phyloP scores from a whole-genome alignment of 2,329 filamentous ascomycete species.

The Paracoccidioides brasiliensis region DNA sequence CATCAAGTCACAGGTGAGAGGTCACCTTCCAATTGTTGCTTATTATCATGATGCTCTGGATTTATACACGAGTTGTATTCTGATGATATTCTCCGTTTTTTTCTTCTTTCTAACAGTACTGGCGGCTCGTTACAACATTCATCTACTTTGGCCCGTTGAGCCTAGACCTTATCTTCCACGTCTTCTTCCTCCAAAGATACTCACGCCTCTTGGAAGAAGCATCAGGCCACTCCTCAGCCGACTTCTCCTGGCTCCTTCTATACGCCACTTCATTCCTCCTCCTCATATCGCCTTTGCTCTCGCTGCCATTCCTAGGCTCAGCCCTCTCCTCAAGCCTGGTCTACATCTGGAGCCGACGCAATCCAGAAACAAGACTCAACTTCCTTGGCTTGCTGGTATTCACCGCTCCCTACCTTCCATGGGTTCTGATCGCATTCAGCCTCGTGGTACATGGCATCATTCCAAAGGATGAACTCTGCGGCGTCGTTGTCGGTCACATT shows the following conservation, averaged over 20 bases:
- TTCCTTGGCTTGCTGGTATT: constrained; percentile 84
- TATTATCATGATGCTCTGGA: background rate
- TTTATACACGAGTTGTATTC: background rate
- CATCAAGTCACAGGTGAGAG: constrained; percentile 69
- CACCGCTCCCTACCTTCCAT: constrained; percentile 85
- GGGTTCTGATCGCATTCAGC: constrained; percentile 89
- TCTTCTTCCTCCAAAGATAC: constrained; percentile 97
- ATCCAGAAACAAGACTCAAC: constrained; percentile 80
- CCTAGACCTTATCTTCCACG: constrained; percentile 88
- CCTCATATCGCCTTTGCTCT: constrained; percentile 69
- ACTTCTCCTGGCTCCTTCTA: constrained; percentile 87
- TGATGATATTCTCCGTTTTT: background rate
- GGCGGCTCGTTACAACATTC: constrained; percentile 91
- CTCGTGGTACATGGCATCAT: constrained; percentile 79
- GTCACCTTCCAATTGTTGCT: background rate
- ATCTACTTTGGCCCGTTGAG: constrained; percentile 93
- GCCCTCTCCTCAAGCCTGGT: constrained; percentile 85
- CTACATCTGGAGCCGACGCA: constrained; percentile 94
- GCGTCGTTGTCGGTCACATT: constrained; percentile 84
- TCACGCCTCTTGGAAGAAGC: constrained; percentile 90
- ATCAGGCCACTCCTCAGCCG: constrained; percentile 77
- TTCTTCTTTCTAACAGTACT: constrained; percentile 47
- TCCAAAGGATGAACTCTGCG: constrained; percentile 92
- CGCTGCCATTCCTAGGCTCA: constrained; percentile 87
- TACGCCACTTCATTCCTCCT: constrained; percentile 74